Conservation (phyloP, 2,329 filamentous ascomycete species). For the Cercospora canescens region DNA sequence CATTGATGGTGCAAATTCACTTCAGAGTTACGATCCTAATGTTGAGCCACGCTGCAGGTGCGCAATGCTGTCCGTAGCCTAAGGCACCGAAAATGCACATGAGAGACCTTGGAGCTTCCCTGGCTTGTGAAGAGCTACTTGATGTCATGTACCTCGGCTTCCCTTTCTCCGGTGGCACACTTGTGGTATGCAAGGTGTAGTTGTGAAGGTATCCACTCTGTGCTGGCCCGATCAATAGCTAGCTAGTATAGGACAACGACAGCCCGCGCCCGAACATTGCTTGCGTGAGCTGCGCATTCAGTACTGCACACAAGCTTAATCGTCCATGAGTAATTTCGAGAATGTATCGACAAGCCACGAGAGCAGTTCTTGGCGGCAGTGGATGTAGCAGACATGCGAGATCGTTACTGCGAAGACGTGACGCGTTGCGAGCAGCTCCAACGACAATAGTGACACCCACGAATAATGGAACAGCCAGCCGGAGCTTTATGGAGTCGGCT, state of each 20-base stretch:
- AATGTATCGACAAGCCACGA: not conserved
- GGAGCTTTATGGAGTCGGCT: not conserved
- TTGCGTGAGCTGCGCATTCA: not conserved
- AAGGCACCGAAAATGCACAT: not conserved
- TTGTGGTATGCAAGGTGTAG: not conserved
- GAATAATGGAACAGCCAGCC: not conserved
- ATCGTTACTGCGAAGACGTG: not conserved
- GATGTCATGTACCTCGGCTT: not conserved
- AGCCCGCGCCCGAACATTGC: not conserved
- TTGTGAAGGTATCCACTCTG: not conserved
- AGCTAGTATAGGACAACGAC: not conserved
- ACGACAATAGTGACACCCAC: not conserved
- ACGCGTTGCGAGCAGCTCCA: not conserved
- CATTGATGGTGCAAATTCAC: no score
- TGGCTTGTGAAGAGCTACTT: not conserved
- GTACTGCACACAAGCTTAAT: not conserved
- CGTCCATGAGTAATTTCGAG: no score
- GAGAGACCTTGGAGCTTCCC: not conserved
- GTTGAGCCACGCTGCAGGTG: no score
- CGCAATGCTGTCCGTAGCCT: not conserved
- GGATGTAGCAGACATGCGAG: not conserved
- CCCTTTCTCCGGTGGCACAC: slow-evolving; percentile 3
- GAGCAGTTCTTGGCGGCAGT: not conserved
- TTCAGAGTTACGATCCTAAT: no score
- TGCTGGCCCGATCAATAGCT: not conserved